Conservation (phyloP, 371 early-diverging fungal species). For the Mucor velutinosus region DNA sequence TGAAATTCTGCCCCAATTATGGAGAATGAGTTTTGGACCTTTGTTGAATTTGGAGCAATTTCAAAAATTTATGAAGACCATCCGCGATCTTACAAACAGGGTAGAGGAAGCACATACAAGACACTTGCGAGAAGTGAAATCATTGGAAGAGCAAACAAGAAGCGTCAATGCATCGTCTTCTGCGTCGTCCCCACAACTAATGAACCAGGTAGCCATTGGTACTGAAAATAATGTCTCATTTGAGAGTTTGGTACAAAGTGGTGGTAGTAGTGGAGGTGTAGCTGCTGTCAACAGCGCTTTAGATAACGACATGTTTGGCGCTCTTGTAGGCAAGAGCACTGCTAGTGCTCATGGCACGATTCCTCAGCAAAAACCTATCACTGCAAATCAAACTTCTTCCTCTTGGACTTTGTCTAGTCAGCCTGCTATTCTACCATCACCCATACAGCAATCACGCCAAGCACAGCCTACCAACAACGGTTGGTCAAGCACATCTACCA, state of each 20-base stretch:
- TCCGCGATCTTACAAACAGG: conserved; percentile 61
- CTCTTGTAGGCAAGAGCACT: neutral
- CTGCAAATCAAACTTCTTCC: neutral
- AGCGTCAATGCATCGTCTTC: conserved; percentile 24
- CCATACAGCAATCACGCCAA: neutral
- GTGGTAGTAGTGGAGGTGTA: conserved; percentile 1
- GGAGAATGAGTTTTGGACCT: conserved; percentile 77
- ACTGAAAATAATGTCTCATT: conserved; percentile 30
- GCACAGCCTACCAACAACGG: neutral
- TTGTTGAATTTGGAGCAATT: conserved; percentile 74
- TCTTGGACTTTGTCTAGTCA: conserved; percentile 3
- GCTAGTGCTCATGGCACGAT: neutral
- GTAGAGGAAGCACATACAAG: conserved; percentile 70
- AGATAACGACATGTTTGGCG: conserved; percentile 26
- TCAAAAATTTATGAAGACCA: conserved; percentile 69
- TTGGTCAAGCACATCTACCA: neutral
- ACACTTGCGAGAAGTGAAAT: conserved; percentile 64
- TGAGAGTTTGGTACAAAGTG: conserved; percentile 44
- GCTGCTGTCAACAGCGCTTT: neutral
- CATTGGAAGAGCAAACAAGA: conserved; percentile 61
- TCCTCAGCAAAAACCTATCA: neutral
- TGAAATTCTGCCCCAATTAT: conserved; percentile 78
- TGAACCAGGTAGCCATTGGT: neutral
- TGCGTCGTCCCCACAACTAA: conserved; percentile 6
- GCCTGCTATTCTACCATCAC: neutral